Percentiles rank a stretch among this genome's conserved stretches.
phyloP scores from a whole-genome alignment of 2,329 filamentous ascomycete genomes.

The Stagonosporopsis cucurbitacearum region DNA sequence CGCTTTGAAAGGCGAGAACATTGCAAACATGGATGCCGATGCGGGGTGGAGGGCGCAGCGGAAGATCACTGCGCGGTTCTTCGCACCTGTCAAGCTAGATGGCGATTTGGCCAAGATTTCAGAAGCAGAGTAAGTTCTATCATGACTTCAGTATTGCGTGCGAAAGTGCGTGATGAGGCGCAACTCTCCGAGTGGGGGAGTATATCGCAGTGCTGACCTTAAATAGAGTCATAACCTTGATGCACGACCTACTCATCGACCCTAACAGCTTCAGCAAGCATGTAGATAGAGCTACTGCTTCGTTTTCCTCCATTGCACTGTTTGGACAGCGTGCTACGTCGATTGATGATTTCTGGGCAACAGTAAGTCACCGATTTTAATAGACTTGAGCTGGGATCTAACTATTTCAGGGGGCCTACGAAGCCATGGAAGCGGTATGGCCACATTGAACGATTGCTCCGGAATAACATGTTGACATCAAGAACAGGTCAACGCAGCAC shows the following conservation, averaged over 20 bases:
- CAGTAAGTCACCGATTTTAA: constrained; percentile 14
- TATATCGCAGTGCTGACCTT: not conserved
- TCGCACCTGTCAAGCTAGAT: constrained; percentile 31
- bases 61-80: constrained; percentile 29
- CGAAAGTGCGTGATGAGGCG: not conserved
- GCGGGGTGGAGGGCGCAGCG: constrained; percentile 29
- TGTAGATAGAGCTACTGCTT: constrained; percentile 28
- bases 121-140: constrained; percentile 32
- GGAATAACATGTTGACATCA: not conserved
- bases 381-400: not conserved
- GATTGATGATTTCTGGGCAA: constrained; percentile 33
- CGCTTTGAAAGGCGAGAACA: constrained; percentile 25
- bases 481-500: constrained; percentile 4
- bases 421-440: constrained; percentile 24
- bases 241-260: constrained; percentile 54
- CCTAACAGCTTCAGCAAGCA: constrained; percentile 52
- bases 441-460: not conserved
- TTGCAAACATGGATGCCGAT: constrained; percentile 27
- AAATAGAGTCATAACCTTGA: constrained; percentile 31
- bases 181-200: no score
- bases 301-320: constrained; percentile 26
- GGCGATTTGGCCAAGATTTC: constrained; percentile 25
- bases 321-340: constrained; percentile 30
- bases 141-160: not conserved
- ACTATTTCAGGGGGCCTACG: constrained; percentile 13